Conservation (phyloP, 2,329 filamentous ascomycete genomes). For the Lachnellula occidentalis region DNA sequence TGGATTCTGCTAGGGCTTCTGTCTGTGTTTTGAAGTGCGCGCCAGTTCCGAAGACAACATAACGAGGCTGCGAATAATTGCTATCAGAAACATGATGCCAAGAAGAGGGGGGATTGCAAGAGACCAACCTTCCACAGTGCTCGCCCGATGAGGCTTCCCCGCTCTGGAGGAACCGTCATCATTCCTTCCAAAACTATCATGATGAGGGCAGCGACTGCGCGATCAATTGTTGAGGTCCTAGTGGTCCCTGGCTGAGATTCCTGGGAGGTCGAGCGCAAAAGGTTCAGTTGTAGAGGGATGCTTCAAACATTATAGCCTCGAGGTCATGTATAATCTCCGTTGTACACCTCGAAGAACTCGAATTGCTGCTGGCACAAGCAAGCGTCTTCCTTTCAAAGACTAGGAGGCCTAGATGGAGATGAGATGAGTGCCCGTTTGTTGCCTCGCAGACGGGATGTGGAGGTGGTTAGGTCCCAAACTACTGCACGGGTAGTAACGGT, state of each 20-base stretch:
- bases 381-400: neutral
- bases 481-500: too few species aligned
- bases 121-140: constrained; percentile 47
- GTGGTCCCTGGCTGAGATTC: too few species aligned
- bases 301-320: constrained; percentile 3
- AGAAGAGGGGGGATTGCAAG: neutral
- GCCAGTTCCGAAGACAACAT: constrained; percentile 50
- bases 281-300: neutral
- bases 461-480: too few species aligned
- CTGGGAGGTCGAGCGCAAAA: neutral
- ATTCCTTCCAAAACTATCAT: constrained; percentile 44
- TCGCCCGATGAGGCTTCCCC: constrained; percentile 46
- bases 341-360: neutral
- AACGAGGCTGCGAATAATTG: constrained; percentile 44
- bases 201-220: constrained; percentile 29
- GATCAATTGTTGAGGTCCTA: neutral
- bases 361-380: neutral
- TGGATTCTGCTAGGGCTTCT: constrained; percentile 33
- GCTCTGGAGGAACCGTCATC: constrained; percentile 46
- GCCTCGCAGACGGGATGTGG: neutral
- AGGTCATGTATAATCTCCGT: neutral
- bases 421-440: neutral
- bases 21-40: constrained; percentile 41
- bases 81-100: neutral
- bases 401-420: neutral